These are phyloP conservation scores for Gossypium bickii DNA, from an alignment of 345 rosid species.

Conservation along the genomic window DNA sequence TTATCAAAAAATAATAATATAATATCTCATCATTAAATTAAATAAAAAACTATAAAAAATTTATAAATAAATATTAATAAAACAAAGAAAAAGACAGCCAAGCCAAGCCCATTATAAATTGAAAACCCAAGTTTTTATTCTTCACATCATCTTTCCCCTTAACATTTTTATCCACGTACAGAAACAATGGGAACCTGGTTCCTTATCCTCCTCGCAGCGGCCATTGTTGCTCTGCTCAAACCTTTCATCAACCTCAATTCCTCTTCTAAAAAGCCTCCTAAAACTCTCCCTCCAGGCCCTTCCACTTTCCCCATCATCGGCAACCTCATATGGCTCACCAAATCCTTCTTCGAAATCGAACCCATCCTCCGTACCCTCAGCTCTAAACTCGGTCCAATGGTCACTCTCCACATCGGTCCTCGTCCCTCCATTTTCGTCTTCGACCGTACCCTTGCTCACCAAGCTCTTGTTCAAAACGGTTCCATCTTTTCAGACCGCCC, in stretches of 20 bases:
- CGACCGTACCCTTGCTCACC: conserved; percentile 38
- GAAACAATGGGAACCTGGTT: conserved; percentile 22
- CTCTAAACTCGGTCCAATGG: conserved; percentile 34
- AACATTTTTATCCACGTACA: background rate
- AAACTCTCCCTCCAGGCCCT: conserved; percentile 29
- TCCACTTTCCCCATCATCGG: conserved; percentile 20
- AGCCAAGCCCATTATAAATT: background rate
- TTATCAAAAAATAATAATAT: too few relatives aligned
- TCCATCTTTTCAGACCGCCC: conserved; percentile 42
- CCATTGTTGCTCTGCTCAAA: conserved; percentile 12
- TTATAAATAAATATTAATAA: too few relatives aligned
- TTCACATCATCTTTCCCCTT: background rate
- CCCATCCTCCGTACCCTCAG: conserved; percentile 18
- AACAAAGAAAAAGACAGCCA: background rate
- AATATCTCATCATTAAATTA: too few relatives aligned
- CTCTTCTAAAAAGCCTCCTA: background rate
- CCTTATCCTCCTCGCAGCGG: conserved; percentile 9
- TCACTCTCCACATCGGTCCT: conserved; percentile 36
- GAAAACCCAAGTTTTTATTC: background rate
- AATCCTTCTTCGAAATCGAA: conserved; percentile 13
- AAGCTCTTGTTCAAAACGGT: conserved; percentile 42
- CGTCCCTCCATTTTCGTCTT: conserved; percentile 37
- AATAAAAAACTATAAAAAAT: too few relatives aligned
- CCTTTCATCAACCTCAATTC: conserved; percentile 7
- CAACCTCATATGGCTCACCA: conserved; percentile 14